Evolutionary conservation across 768 basidiomycete genomes (phyloP).

Genomic region (Serendipita vermifera): DNA sequence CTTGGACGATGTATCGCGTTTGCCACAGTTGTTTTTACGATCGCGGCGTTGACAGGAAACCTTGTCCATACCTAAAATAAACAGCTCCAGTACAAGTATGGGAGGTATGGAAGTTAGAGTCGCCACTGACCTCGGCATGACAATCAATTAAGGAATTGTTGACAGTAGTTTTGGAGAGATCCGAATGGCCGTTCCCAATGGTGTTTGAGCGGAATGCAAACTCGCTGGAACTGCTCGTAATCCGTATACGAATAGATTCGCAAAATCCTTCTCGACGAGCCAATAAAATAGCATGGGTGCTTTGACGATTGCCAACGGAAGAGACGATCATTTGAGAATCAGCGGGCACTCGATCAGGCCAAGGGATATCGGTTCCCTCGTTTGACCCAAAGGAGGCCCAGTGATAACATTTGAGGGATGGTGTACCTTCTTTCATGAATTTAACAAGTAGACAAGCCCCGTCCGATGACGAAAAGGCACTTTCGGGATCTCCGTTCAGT

Average conservation of each 20-base stretch:
- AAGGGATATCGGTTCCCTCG: neutral
- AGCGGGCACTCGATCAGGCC: neutral
- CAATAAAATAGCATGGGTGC: neutral
- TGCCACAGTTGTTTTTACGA: conserved; percentile 30
- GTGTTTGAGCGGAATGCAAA: neutral
- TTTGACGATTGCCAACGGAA: neutral
- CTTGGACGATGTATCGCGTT: conserved; percentile 19
- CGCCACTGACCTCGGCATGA: conserved; percentile 21
- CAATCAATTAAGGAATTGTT: conserved; percentile 45
- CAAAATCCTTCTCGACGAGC: neutral
- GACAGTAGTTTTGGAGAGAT: conserved; percentile 12
- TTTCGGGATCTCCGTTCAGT: neutral
- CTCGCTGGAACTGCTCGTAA: neutral
- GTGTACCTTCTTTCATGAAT: neutral
- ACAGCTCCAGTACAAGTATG: neutral
- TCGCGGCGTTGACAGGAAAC: conserved; percentile 43
- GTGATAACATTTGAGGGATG: neutral
- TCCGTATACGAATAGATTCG: neutral
- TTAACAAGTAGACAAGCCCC: neutral
- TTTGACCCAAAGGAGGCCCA: neutral
- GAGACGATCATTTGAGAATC: neutral
- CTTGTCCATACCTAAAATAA: conserved; percentile 41
- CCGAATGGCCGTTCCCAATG: neutral
- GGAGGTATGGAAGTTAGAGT: neutral
- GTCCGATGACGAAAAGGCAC: neutral